Conservation (phyloP, 257 asterid species). For the Dorcoceras hygrometricum region DNA sequence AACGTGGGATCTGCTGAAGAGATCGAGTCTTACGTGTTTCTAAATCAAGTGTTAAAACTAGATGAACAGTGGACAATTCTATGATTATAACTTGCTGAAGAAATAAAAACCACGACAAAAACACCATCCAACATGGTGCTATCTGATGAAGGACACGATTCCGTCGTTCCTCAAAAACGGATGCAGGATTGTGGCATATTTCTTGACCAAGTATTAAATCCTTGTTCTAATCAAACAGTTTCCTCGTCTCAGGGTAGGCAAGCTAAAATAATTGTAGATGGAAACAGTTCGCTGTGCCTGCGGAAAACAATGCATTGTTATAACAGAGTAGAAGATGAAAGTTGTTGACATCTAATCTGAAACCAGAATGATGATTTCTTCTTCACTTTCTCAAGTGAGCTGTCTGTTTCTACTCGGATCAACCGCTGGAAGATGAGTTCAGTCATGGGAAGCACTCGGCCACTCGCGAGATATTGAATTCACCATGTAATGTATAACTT, state of each 20-base stretch:
- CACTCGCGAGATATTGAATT: too few species aligned
- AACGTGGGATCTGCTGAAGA: slow-evolving; percentile 17
- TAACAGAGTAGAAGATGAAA: neutral
- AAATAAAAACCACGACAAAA: slow-evolving; percentile 21
- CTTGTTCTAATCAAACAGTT: slow-evolving; percentile 19
- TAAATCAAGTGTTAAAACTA: slow-evolving; percentile 6
- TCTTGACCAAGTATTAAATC: slow-evolving; percentile 16
- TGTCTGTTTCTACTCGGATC: neutral
- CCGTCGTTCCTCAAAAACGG: slow-evolving; percentile 20
- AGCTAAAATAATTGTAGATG: slow-evolving; percentile 32
- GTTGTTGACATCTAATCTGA: neutral
- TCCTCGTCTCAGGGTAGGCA: slow-evolving; percentile 20
- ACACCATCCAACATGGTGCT: slow-evolving; percentile 5
- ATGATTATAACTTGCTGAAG: slow-evolving; percentile 17
- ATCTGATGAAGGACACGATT: slow-evolving; percentile 20
- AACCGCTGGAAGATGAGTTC: neutral
- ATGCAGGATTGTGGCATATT: slow-evolving; percentile 26
- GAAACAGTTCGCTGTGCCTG: slow-evolving; percentile 13
- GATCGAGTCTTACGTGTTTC: neutral
- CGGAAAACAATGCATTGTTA: slow-evolving; percentile 10
- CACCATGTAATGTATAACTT: neutral
- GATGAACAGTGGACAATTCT: slow-evolving; percentile 17
- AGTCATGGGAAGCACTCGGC: too few species aligned
- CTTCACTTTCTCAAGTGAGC: neutral
- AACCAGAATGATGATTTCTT: neutral